Evolutionary conservation across 140 eudicot species (phyloP).

Genomic region (Anethum foeniculum): DNA sequence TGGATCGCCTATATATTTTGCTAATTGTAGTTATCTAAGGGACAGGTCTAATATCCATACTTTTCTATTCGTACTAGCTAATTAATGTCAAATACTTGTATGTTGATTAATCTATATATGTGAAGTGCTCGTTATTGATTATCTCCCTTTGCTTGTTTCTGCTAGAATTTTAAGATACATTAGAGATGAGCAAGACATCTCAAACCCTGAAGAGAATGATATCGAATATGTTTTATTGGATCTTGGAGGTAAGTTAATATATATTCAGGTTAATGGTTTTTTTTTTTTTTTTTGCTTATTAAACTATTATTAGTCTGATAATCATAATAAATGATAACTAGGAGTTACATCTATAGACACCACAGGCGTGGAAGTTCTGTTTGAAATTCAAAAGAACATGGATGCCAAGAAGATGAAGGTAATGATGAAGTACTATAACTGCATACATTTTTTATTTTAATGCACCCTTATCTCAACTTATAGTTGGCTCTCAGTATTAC

Average conservation of each 20-base stretch:
- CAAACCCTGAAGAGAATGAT: conserved; percentile 31
- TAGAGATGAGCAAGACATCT: conserved; percentile 44
- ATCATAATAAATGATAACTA: conserved; percentile 4
- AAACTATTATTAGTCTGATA: not conserved
- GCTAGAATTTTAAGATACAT: conserved; percentile 54
- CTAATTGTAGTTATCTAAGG: conserved; percentile 53
- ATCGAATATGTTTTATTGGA: conserved; percentile 51
- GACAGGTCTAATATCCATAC: conserved; percentile 46
- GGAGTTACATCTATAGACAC: conserved; percentile 83
- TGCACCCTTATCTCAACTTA: not conserved
- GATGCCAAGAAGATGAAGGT: conserved; percentile 60
- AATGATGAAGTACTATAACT: not conserved
- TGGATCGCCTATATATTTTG: conserved; percentile 86
- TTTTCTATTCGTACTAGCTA: not conserved
- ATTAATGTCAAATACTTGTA: no score
- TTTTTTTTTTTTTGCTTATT: not conserved
- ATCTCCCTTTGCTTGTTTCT: not conserved
- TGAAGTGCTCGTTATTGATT: not conserved
- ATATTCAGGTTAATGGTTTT: no score
- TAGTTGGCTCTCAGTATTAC: not conserved
- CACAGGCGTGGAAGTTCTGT: conserved; percentile 69
- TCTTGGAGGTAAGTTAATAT: no score
- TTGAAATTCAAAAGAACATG: conserved; percentile 44
- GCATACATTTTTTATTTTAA: not conserved
- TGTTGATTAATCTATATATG: not conserved